These are phyloP conservation scores for Blastocystis sp. DNA, from an alignment of 352 stramenopile species.

Conservation along the genomic window DNA sequence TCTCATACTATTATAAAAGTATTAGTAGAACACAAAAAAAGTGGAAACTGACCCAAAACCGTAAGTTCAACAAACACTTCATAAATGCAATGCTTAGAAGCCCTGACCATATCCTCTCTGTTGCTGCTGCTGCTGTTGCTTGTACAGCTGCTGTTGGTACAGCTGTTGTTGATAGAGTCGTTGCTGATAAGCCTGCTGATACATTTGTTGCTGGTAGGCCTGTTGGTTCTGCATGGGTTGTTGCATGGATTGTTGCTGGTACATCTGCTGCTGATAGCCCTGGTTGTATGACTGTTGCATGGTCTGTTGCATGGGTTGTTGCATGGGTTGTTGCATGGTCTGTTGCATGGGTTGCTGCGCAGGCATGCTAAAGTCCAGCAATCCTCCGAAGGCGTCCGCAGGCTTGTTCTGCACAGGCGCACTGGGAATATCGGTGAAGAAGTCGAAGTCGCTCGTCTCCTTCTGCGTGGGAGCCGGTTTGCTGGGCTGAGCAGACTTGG, in stretches of 20 bases:
- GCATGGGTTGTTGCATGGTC: background rate
- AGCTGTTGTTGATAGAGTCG: background rate
- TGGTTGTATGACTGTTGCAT: background rate
- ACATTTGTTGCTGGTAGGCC: slow-evolving; percentile 52
- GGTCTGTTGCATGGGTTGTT: slow-evolving; percentile 36
- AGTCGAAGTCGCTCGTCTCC: slow-evolving; percentile 21
- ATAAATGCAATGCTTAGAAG: slow-evolving; percentile 28
- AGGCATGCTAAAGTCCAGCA: slow-evolving; percentile 23
- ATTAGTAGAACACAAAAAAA: background rate
- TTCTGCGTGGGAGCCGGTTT: background rate
- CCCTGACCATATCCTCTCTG: slow-evolving; percentile 26
- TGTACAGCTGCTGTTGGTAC: background rate
- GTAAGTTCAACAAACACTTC: background rate
- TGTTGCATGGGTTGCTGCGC: slow-evolving; percentile 1
- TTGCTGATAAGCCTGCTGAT: slow-evolving; percentile 7
- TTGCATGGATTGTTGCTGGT: slow-evolving; percentile 24
- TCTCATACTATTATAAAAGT: slow-evolving; percentile 33
- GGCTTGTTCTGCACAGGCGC: background rate
- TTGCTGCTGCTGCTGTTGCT: slow-evolving; percentile 12
- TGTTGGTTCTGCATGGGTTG: background rate
- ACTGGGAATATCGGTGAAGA: slow-evolving; percentile 42
- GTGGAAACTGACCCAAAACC: background rate
- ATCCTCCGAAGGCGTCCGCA: slow-evolving; percentile 5
- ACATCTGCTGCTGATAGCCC: slow-evolving; percentile 23
- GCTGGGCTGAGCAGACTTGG: background rate